Base-by-base conservation (phyloP, 257 asterid genomes). In the Osmanthus fragrans region DNA sequence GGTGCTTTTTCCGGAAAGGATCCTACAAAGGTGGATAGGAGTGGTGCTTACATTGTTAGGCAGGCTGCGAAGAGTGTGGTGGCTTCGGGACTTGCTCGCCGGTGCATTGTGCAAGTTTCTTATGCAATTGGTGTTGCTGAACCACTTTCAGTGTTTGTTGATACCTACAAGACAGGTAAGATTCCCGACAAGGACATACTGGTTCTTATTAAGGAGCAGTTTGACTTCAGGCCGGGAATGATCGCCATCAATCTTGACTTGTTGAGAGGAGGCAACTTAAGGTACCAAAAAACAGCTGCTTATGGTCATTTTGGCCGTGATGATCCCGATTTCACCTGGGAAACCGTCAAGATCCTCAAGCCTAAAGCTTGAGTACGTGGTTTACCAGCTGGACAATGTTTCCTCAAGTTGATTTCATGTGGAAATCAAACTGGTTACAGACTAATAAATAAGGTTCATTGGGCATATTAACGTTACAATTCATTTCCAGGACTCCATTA, bases 1-100 rank as follows among this genome's bases (percentile, higher is more conserved):
- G 95, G 95, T 84, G 95, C 95, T 32, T 90, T 90, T 81, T 90
- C 95, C 4, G 95, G 95, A n/a, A 90, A 90, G 74, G 95, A 90
- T 16, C 92, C 95, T 0, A 90, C 90, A 45, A 90, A 90, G 87
- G 96, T 90, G 80, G 92, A 90, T 70, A 85, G 96, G 63, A 90
- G 96, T 40, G 96, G 96, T 21, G 93, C 96, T 1, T 90, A 90
- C 27, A 84, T 90, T 13, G 93, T 86, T 74, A 86, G 96, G 80
- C 93, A 90, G 73, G 93, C 92, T 5, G 93, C 96, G 7, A 90
- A 90, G 83, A 89, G 93, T 75, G 82, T 90, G 8, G 92, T 90
- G 34, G 92, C 96, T 4, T 86, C 96, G 1, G 96, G 96, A 30
- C 93, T 90, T 49, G 96, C 96, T 0, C 88, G 93, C 16, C 82